phyloP scores from a whole-genome alignment of 371 early-diverging fungal species.

The Mortierella sp. region DNA sequence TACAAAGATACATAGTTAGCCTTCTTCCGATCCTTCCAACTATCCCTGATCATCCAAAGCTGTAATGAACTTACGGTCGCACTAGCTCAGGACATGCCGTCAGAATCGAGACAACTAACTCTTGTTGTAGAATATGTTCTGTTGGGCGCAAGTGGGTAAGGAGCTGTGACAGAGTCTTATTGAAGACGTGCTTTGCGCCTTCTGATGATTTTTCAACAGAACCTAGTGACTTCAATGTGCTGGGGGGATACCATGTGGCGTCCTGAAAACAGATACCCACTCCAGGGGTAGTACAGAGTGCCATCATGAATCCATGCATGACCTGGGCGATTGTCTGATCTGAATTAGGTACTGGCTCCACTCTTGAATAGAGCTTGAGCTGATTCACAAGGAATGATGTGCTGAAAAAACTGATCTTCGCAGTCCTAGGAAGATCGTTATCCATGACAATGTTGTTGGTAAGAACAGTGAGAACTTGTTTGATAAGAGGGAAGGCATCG shows the following conservation, averaged over 20 bases:
- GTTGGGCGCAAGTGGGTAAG: constrained; percentile 71
- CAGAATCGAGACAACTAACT: constrained; percentile 74
- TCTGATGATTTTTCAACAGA: constrained; percentile 50
- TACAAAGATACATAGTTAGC: no score
- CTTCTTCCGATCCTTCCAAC: no score
- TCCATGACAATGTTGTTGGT: constrained; percentile 78
- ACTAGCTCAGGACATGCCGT: constrained; percentile 84
- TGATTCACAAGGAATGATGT: constrained; percentile 74
- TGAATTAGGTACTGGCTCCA: constrained; percentile 58
- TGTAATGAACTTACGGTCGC: constrained; percentile 65
- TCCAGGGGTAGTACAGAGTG: constrained; percentile 81
- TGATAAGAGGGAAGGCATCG: constrained; percentile 75
- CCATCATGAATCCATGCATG: constrained; percentile 78
- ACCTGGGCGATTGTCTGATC: constrained; percentile 70
- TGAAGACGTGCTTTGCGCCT: constrained; percentile 60
- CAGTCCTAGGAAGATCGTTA: constrained; percentile 62
- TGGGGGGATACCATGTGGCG: constrained; percentile 81
- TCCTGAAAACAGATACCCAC: constrained; percentile 82
- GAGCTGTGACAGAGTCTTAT: constrained; percentile 73
- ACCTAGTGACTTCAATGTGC: constrained; percentile 29
- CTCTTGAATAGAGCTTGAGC: constrained; percentile 69
- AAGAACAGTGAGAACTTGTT: constrained; percentile 69
- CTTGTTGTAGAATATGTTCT: constrained; percentile 77
- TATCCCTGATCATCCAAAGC: background rate
- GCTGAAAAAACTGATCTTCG: constrained; percentile 76